Conservation (phyloP, 164 flowering plant genomes). For the Cinnamomum micranthum region DNA sequence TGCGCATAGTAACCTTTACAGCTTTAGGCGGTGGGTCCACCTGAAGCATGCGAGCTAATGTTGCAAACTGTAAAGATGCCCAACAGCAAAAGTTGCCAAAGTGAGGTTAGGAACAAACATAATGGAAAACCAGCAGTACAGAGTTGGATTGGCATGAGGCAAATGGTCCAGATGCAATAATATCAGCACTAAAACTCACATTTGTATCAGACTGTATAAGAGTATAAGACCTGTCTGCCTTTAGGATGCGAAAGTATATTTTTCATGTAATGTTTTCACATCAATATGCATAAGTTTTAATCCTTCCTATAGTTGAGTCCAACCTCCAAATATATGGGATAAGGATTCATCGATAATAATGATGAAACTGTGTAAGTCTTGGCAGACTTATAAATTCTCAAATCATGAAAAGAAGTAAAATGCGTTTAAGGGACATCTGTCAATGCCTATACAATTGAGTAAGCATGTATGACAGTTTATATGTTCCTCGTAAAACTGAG, state of each 20-base stretch:
- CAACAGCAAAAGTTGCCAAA: neutral
- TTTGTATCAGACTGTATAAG: neutral
- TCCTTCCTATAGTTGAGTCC: no score
- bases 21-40: slow-evolving; percentile 98
- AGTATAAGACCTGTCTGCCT: neutral
- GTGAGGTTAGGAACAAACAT: neutral
- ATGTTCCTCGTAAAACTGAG: neutral
- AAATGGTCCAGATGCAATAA: neutral
- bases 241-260: no score
- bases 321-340: no score
- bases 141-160: neutral
- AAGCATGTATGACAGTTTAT: neutral
- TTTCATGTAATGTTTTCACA: no score
- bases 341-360: no score
- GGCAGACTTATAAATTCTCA: neutral
- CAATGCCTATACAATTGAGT: neutral
- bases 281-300: no score
- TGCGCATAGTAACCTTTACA: slow-evolving; percentile 85
- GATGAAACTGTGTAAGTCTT: no score
- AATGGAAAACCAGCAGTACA: neutral
- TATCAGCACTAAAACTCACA: neutral
- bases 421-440: neutral
- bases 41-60: slow-evolving; percentile 95
- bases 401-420: no score
- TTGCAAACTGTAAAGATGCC: slow-evolving; percentile 58